Evolutionary conservation across 1,284 basidiomycete genomes (phyloP).

Genomic region (Irpex lacteus): DNA sequence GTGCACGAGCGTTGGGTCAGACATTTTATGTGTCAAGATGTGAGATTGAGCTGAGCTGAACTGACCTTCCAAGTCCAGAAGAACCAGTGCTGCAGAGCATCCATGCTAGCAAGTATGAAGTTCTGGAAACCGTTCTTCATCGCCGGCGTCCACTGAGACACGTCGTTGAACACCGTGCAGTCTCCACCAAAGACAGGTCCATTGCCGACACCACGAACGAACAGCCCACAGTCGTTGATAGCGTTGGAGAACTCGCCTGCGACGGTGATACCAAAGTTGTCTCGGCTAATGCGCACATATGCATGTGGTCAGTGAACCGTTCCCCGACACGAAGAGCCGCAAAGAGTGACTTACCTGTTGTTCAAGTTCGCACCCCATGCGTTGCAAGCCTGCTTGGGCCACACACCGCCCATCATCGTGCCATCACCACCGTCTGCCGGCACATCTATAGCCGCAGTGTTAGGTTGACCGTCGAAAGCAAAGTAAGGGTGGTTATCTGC

Average conservation of each 20-base stretch:
- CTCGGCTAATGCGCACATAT: slow-evolving; percentile 33
- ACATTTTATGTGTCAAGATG: not conserved
- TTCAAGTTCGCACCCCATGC: slow-evolving; percentile 54
- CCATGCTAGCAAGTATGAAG: slow-evolving; percentile 61
- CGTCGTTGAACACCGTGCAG: slow-evolving; percentile 60
- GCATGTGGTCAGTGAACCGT: slow-evolving; percentile 4
- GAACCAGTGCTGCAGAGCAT: slow-evolving; percentile 58
- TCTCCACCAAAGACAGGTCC: slow-evolving; percentile 45
- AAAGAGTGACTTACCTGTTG: slow-evolving; percentile 34
- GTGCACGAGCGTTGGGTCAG: not conserved
- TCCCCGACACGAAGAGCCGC: slow-evolving; percentile 36
- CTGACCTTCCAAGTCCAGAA: slow-evolving; percentile 79
- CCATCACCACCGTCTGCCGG: slow-evolving; percentile 29
- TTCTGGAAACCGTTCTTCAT: slow-evolving; percentile 55
- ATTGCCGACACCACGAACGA: slow-evolving; percentile 42
- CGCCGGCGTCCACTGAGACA: slow-evolving; percentile 51
- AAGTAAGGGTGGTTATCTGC: slow-evolving; percentile 50
- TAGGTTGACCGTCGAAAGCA: slow-evolving; percentile 37
- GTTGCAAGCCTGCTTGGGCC: slow-evolving; percentile 39
- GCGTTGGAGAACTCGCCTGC: slow-evolving; percentile 49
- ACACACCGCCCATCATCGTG: slow-evolving; percentile 28
- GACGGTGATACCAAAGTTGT: slow-evolving; percentile 44
- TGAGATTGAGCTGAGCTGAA: too few species aligned
- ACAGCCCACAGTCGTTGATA: slow-evolving; percentile 48
- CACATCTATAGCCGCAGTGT: slow-evolving; percentile 31